Base-by-base conservation (phyloP, 2,329 filamentous ascomycete species). In the Torrubiella hemipterigena region DNA sequence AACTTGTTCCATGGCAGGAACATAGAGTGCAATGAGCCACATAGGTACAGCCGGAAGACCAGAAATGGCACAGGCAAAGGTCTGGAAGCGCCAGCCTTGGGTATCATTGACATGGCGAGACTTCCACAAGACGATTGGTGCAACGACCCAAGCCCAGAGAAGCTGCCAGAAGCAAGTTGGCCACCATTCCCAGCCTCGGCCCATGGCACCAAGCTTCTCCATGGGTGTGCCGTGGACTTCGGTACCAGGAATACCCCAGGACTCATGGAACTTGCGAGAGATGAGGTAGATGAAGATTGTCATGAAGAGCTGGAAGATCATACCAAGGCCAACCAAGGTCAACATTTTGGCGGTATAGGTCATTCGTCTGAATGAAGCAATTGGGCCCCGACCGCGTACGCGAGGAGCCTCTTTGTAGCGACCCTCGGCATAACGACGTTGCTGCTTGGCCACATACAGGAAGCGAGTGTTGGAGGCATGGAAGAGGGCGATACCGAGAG, bases 141-240 rank as follows among this genome's bases (percentile, higher is more conserved):
- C 72, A 33, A 70, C 65, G 16, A 72, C 44, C 63, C 69, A 76
- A 5, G 69, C 61, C 72, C 71, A 78, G 36, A 69, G 48, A 27
- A 73, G 58, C 40, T 76, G 73, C 72, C 72, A 78, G 16, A 73
- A 51, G 22, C 73, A 61, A 1, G 67, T 69, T 3, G 70, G 69
- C 54, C 70, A 66, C 76, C 77, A 82, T 55, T 81, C 77, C 61
- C 67, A 76, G 3, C 77, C 76, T 13, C 57, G 46, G 29, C 51
- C 49, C 42, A 64, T 61, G 11, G 56, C 47, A 13, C 59, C 52
- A 20, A 58, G 54, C 23, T 62, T 55, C 26, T 70, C 62, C 34
- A 63, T 61, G 8, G 66, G 59, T 3, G 66, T 71, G 17, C 67
- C 67, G 16, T 48, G 42, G 30, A 76, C 69, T 37, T 74, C 73